Conservation (phyloP, 1,284 basidiomycete species). For the Apiotrichum akiyoshidainum region DNA sequence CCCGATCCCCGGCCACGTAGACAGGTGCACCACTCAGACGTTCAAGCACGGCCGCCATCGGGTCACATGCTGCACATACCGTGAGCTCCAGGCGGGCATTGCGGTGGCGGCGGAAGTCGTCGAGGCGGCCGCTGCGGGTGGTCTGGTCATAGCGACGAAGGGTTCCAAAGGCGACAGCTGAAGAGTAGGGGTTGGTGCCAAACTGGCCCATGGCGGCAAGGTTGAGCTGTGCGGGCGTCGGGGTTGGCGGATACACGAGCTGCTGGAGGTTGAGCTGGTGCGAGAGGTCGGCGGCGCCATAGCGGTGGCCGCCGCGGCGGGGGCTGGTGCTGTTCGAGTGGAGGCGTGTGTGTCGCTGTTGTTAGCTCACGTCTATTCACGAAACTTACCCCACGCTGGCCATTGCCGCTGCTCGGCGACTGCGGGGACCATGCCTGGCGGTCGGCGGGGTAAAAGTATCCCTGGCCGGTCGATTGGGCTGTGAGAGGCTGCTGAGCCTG, state of each 20-base stretch:
- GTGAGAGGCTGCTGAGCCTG: constrained; percentile 12
- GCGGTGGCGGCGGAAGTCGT: constrained; percentile 80
- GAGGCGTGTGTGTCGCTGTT: background rate
- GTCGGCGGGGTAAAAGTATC: constrained; percentile 6
- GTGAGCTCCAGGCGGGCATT: constrained; percentile 71
- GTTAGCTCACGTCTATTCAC: background rate
- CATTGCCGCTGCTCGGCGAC: constrained; percentile 5
- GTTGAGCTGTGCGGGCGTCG: background rate
- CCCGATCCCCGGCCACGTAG: too few species aligned
- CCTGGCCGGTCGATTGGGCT: constrained; percentile 1
- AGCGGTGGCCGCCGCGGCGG: background rate
- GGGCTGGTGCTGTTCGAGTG: background rate
- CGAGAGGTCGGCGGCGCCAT: background rate
- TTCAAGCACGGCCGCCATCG: too few species aligned
- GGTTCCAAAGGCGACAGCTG: background rate
- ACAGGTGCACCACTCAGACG: too few species aligned
- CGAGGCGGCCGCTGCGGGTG: constrained; percentile 65
- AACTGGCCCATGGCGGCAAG: background rate
- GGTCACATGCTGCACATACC: constrained; percentile 52
- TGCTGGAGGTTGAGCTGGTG: background rate
- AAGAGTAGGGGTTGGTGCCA: background rate
- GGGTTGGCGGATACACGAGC: constrained; percentile 1
- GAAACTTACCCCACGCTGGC: background rate
- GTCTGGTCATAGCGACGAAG: background rate
- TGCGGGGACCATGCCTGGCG: constrained; percentile 5